Conservation (phyloP, 225 moss, liverwort and hornwort genomes). For the Pseudisothecium myosuroides region DNA sequence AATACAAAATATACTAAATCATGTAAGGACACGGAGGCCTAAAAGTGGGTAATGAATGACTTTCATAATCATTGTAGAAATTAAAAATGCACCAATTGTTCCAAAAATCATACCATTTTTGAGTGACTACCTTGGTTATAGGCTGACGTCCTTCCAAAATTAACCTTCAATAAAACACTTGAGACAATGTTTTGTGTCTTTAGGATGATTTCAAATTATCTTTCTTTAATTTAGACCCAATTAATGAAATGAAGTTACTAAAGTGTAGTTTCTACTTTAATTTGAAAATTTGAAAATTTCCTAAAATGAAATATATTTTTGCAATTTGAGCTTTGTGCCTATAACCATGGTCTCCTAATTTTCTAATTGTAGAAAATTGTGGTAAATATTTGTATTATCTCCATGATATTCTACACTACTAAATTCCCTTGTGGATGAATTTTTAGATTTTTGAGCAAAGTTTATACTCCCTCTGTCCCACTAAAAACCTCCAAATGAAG, state of each 20-base stretch:
- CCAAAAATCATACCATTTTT: background rate
- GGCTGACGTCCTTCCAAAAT: fast-evolving
- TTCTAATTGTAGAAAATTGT: background rate
- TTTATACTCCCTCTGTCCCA: too few species aligned
- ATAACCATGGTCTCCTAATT: background rate
- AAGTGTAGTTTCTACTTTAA: background rate
- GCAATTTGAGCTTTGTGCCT: background rate
- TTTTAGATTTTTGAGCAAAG: background rate
- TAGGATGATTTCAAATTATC: background rate
- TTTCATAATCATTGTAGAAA: background rate
- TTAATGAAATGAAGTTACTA: background rate
- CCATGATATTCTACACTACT: background rate
- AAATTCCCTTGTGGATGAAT: fast-evolving
- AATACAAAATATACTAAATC: background rate
- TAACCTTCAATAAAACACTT: background rate
- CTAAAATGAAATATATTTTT: background rate
- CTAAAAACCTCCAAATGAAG: too few species aligned
- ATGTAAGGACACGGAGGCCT: background rate
- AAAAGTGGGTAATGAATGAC: background rate
- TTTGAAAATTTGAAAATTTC: background rate
- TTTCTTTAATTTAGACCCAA: background rate
- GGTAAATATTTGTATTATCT: background rate
- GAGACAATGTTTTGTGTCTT: background rate
- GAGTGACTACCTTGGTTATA: too few species aligned
- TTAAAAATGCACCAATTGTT: background rate